phyloP scores from a whole-genome alignment of 169 alveolate genomes.

The Condylostoma magnum region DNA sequence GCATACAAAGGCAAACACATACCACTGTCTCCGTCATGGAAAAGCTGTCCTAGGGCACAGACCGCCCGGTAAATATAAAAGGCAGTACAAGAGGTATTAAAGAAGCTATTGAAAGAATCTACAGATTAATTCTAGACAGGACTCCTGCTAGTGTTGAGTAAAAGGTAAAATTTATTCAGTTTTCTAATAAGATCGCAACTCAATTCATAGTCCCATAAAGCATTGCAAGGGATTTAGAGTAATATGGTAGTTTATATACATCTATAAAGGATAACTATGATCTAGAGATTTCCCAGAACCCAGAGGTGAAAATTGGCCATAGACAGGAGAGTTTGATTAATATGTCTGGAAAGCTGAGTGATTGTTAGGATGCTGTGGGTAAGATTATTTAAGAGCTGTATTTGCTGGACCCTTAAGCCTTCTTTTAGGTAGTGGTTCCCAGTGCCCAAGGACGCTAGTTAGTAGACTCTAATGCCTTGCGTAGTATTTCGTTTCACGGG shows the following conservation, averaged over 20 bases:
- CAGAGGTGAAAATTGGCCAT: no score
- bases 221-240: neutral
- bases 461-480: no score
- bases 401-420: no score
- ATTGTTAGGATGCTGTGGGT: no score
- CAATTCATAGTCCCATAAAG: neutral
- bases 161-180: neutral
- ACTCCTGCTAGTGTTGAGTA: neutral
- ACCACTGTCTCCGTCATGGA: slow-evolving; percentile 12
- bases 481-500: no score
- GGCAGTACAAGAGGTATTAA: slow-evolving; percentile 13
- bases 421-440: no score
- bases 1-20: neutral
- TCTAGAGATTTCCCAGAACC: no score
- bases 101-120: slow-evolving; percentile 7
- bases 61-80: neutral
- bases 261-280: neutral
- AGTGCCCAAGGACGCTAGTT: no score
- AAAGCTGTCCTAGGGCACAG: neutral
- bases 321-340: no score
- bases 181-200: no score
- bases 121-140: slow-evolving; percentile 4
- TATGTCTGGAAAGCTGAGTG: no score
- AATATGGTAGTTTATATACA: neutral
- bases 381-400: no score